Evolutionary conservation across 164 flowering plant genomes (phyloP).

Genomic region (Umbellularia californica): DNA sequence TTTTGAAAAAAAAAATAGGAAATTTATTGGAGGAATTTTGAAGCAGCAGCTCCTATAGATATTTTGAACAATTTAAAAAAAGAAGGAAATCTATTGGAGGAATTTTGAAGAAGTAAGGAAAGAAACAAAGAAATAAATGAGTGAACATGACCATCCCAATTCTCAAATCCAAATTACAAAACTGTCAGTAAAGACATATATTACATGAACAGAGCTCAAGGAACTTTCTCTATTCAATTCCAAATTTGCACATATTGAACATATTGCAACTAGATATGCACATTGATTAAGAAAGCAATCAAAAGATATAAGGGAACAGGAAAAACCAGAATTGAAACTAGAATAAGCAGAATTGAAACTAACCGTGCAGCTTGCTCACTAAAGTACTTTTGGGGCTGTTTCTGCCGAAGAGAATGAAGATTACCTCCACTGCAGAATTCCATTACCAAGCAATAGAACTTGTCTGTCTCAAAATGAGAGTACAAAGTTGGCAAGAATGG

Average conservation of each 20-base stretch:
- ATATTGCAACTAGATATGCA: not conserved
- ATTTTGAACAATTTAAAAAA: no score
- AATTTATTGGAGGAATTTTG: no score
- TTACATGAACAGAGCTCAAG: not conserved
- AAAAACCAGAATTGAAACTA: not conserved
- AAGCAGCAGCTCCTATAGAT: no score
- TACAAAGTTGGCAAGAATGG: slow-evolving; percentile 79
- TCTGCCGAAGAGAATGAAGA: slow-evolving; percentile 73
- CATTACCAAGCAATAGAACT: slow-evolving; percentile 78
- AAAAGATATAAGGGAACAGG: not conserved
- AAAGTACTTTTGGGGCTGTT: slow-evolving; percentile 68
- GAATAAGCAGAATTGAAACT: not conserved
- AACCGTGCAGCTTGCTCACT: slow-evolving; percentile 73
- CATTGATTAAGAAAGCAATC: not conserved
- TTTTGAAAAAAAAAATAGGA: no score
- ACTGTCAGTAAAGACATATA: not conserved
- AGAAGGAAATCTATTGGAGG: no score
- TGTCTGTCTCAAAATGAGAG: slow-evolving; percentile 70
- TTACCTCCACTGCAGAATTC: slow-evolving; percentile 76
- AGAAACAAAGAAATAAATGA: no score
- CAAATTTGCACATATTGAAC: not conserved
- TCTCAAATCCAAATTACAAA: not conserved
- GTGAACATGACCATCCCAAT: not conserved
- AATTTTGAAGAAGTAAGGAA: no score
- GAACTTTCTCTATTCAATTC: not conserved